These are phyloP conservation scores for Debaryomycetaceae sp. DNA, from an alignment of 1,139 yeast genomes.

Conservation along the genomic window DNA sequence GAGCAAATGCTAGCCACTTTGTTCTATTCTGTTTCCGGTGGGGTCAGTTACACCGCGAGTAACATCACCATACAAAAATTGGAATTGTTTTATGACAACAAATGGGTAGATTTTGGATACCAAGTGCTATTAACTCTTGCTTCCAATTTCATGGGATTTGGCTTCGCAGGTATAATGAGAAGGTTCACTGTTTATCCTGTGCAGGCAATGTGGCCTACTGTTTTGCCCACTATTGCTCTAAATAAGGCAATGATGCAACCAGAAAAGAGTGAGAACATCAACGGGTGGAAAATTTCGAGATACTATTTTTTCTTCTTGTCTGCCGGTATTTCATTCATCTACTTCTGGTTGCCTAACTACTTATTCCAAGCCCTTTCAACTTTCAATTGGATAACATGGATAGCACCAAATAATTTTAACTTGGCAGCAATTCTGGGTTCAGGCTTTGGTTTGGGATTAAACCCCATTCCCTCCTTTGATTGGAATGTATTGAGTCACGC, in stretches of 20 bases:
- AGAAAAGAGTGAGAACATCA: constrained; percentile 37
- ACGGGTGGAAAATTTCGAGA: constrained; percentile 53
- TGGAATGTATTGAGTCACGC: constrained; percentile 32
- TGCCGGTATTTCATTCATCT: constrained; percentile 38
- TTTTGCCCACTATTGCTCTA: constrained; percentile 51
- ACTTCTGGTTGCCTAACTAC: constrained; percentile 58
- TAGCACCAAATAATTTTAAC: constrained; percentile 50
- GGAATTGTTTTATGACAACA: constrained; percentile 20
- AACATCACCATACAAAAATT: constrained; percentile 20
- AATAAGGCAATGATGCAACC: constrained; percentile 46
- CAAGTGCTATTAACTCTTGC: constrained; percentile 34
- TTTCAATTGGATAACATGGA: constrained; percentile 68
- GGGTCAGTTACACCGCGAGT: constrained; percentile 17
- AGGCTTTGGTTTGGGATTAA: constrained; percentile 49
- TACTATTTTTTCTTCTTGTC: constrained; percentile 44
- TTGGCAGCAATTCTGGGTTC: constrained; percentile 56
- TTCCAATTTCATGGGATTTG: constrained; percentile 58
- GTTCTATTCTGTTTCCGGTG: constrained; percentile 17
- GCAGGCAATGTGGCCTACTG: constrained; percentile 53
- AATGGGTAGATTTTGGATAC: constrained; percentile 46
- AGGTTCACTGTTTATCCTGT: constrained; percentile 53
- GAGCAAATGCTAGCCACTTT: constrained; percentile 30
- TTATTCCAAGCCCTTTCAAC: constrained; percentile 47
- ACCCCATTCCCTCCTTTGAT: constrained; percentile 52
- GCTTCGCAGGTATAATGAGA: constrained; percentile 57